Evolutionary conservation across 495 filamentous ascomycete species (phyloP), one percentile per base, ranked within the genome.

Genomic region (Tuber calosporum): DNA sequence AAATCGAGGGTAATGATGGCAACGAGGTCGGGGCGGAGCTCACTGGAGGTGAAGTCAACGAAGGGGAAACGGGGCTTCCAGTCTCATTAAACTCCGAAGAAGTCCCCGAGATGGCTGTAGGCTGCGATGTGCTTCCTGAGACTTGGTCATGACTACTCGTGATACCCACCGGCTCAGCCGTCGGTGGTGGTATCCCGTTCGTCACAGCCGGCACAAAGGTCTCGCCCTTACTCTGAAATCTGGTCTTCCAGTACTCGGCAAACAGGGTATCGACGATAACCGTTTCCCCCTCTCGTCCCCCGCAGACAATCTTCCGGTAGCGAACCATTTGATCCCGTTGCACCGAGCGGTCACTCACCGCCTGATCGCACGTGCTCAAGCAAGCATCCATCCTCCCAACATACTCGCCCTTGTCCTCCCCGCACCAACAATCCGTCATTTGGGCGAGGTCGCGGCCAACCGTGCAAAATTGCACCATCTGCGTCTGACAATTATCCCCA

Each of bases 401-500:
- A 48, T 80, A 80, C 30, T 69, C 71, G 8, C 39, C 38, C 22
- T 68, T 73, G 38, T 73, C 68, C 22, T 17, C n/a, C 34, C 68
- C 62, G 68, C 79, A 80, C 79, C 79, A 80, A 48, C 79, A 80
- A 67, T 39, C 42, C 15, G 30, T 34, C 73, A 80, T 80, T 66
- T 80, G 79, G n/a, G 26, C 43, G 45, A 48, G 67, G 74, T 77
- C 45, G 40, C 48, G 74, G 30, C 74, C 74, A 22, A 80, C 72
- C 22, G 79, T 80, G 36, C 79, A 80, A 45, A 80, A 80, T 20
- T 71, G 40, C n/a, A 81, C 78, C 72, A 80, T 73, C 68, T 77
- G 68, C 13, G 79, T 80, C 67, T 80, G 79, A 38, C 79, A 80
- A 38, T 80, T 80, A 37, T 80, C 79, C 6, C 79, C 79, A 36